These are phyloP conservation scores for Parvularia atlantis DNA, from an alignment of 78 protist genomes.

Conservation along the genomic window DNA sequence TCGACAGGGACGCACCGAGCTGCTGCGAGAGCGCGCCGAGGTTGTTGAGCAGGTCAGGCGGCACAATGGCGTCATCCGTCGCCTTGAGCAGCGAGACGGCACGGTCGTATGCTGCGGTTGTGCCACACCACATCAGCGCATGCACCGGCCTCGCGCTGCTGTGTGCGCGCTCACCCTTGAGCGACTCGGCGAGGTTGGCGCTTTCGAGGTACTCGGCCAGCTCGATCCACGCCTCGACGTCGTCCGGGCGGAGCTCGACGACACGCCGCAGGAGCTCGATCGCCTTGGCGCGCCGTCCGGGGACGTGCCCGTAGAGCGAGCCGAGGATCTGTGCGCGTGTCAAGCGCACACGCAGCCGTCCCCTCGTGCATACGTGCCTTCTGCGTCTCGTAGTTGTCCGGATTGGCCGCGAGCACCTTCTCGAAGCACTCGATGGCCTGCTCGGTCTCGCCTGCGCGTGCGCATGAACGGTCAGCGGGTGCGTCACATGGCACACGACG, in stretches of 20 bases:
- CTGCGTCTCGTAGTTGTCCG: constrained; percentile 43
- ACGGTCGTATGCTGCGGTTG: constrained; percentile 7
- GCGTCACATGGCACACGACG: no score
- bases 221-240: constrained; percentile 40
- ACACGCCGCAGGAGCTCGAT: constrained; percentile 10
- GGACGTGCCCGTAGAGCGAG: constrained; percentile 9
- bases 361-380: no score
- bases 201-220: constrained; percentile 33
- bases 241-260: constrained; percentile 33
- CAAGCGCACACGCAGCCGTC: no score
- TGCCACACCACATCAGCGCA: no score
- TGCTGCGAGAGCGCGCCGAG: background rate
- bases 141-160: no score
- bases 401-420: constrained; percentile 20
- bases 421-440: constrained; percentile 44
- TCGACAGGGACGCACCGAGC: no score
- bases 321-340: constrained; percentile 26
- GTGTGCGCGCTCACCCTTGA: no score
- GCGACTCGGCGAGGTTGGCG: constrained; percentile 15
- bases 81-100: background rate
- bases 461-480: no score
- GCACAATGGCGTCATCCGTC: background rate
- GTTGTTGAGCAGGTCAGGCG: constrained; percentile 1
- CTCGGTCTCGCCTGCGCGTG: constrained; percentile 24
- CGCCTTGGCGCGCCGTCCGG: constrained; percentile 10